These are phyloP conservation scores for Adansonia digitata DNA, from an alignment of 345 rosid genomes.

Conservation along the genomic window DNA sequence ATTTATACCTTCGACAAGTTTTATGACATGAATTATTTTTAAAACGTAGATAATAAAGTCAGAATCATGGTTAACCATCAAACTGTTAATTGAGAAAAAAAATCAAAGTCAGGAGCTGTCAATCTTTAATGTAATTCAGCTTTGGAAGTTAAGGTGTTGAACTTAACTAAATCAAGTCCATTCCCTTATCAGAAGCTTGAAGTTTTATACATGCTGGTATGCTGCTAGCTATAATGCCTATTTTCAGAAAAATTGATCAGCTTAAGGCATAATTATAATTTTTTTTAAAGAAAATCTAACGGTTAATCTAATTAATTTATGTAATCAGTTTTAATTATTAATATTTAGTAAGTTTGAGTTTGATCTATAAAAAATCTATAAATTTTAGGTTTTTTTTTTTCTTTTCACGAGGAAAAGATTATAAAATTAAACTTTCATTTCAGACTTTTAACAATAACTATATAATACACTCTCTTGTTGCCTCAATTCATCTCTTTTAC, in stretches of 20 bases:
- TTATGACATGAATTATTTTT: background rate
- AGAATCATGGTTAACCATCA: background rate
- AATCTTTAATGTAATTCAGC: background rate
- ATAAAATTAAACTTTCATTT: background rate
- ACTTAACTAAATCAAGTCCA: background rate
- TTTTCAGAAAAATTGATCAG: too few species aligned
- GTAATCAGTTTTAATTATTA: too few species aligned
- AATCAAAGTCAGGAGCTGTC: background rate
- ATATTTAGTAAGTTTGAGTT: too few species aligned
- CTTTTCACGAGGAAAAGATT: background rate
- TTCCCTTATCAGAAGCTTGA: background rate
- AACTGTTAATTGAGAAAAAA: background rate
- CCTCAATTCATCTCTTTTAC: background rate
- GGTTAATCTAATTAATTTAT: too few species aligned
- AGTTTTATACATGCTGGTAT: too few species aligned
- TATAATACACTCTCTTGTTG: background rate
- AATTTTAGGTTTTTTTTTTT: too few species aligned
- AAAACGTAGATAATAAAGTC: background rate
- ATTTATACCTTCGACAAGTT: too few species aligned
- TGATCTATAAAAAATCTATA: too few species aligned
- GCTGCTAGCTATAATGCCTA: too few species aligned
- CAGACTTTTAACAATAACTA: background rate
- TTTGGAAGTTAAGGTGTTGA: background rate
- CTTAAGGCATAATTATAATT: too few species aligned
- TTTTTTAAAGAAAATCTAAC: too few species aligned